These are phyloP conservation scores for Taphrina confusa DNA, from an alignment of 1,139 yeast species.

Conservation along the genomic window DNA sequence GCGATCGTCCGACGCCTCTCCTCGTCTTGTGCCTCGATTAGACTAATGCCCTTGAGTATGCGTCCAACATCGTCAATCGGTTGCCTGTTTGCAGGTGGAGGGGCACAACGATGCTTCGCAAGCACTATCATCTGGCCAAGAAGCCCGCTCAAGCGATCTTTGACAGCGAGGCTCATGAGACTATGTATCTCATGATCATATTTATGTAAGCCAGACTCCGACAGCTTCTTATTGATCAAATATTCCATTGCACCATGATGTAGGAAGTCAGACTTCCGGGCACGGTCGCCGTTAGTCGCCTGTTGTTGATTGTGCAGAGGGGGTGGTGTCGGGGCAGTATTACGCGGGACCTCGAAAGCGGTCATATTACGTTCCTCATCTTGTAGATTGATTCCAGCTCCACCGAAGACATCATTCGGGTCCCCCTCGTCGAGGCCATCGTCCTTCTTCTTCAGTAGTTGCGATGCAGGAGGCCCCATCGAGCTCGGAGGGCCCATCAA, in stretches of 20 bases:
- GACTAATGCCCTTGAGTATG: slow-evolving; percentile 23
- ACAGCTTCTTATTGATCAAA: slow-evolving; percentile 10
- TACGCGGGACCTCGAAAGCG: slow-evolving; percentile 22
- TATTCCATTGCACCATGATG: slow-evolving; percentile 18
- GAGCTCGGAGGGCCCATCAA: slow-evolving; percentile 29
- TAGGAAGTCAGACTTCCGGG: slow-evolving; percentile 25
- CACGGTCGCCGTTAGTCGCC: not conserved
- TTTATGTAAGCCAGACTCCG: slow-evolving; percentile 14
- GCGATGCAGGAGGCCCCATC: slow-evolving; percentile 5
- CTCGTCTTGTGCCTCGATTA: slow-evolving; percentile 31
- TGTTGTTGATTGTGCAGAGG: slow-evolving; percentile 5
- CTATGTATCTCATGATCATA: slow-evolving; percentile 14
- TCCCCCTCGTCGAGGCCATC: slow-evolving; percentile 31
- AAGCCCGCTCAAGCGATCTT: slow-evolving; percentile 30
- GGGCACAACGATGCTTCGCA: slow-evolving; percentile 32
- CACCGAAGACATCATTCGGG: slow-evolving; percentile 32
- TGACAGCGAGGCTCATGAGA: slow-evolving; percentile 31
- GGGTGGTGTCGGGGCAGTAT: not conserved
- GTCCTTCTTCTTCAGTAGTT: slow-evolving; percentile 5
- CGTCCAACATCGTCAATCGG: slow-evolving; percentile 34
- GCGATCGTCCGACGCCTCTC: slow-evolving; percentile 31
- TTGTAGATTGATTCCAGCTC: slow-evolving; percentile 31
- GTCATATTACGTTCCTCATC: slow-evolving; percentile 33
- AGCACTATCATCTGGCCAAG: slow-evolving; percentile 32
- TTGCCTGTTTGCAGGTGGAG: slow-evolving; percentile 31